phyloP scores from a whole-genome alignment of 345 rosid genomes.

The Gossypium raimondii region DNA sequence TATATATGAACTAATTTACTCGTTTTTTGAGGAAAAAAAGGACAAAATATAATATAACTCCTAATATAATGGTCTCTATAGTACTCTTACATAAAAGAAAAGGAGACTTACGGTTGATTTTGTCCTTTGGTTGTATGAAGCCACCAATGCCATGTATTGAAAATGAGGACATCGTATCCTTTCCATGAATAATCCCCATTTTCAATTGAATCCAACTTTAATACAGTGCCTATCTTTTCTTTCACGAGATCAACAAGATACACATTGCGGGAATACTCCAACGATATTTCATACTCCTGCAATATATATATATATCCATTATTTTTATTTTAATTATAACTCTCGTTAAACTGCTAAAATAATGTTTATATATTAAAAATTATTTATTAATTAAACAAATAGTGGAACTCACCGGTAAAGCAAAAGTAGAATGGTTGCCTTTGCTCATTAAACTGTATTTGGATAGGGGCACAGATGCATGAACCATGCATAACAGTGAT shows the following conservation, averaged over 20 bases:
- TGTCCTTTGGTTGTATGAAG: conserved; percentile 28
- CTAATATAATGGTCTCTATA: rapidly evolving
- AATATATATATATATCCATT: not conserved
- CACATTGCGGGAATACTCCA: conserved; percentile 9
- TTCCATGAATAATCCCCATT: conserved; percentile 37
- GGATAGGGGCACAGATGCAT: conserved; percentile 43
- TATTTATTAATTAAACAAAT: not conserved
- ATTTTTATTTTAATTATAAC: too few species aligned
- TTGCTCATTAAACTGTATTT: conserved; percentile 24
- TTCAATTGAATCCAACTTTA: conserved; percentile 54
- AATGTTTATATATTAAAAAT: not conserved
- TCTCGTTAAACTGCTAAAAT: not conserved
- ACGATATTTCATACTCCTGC: not conserved
- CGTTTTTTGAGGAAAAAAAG: too few species aligned
- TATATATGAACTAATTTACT: not conserved
- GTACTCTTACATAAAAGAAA: not conserved
- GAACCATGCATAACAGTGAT: conserved; percentile 66
- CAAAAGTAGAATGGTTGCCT: conserved; percentile 32
- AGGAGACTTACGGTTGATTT: conserved; percentile 22
- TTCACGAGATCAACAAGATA: conserved; percentile 47
- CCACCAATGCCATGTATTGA: conserved; percentile 79
- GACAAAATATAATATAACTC: rapidly evolving
- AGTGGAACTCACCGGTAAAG: conserved; percentile 13
- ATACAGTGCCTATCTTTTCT: conserved; percentile 37
- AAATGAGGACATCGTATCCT: conserved; percentile 49